These are phyloP conservation scores for Dothideomycetes sp. DNA, from an alignment of 2,329 filamentous ascomycete genomes.

Conservation along the genomic window DNA sequence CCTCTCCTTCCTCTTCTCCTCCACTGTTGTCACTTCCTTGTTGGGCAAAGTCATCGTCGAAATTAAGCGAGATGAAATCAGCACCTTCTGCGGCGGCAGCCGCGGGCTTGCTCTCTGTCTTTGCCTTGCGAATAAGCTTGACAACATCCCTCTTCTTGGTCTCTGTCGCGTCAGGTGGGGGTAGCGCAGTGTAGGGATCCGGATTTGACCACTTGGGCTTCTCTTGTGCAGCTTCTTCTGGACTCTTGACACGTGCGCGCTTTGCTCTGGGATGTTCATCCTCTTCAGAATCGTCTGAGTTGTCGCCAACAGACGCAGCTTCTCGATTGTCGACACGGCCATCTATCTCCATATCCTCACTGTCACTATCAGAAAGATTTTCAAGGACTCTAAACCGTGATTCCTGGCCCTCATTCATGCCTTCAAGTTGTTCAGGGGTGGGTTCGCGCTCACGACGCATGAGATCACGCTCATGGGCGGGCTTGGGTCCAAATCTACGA, in stretches of 20 bases:
- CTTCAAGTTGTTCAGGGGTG: constrained; percentile 37
- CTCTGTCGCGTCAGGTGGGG: constrained; percentile 63
- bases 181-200: constrained; percentile 82
- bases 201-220: constrained; percentile 88
- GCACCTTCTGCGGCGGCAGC: constrained; percentile 38
- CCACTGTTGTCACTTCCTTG: constrained; percentile 22
- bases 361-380: constrained; percentile 32
- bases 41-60: constrained; percentile 43
- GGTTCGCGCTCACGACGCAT: constrained; percentile 31
- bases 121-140: constrained; percentile 82
- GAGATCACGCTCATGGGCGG: constrained; percentile 37
- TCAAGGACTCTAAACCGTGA: constrained; percentile 34
- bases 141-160: constrained; percentile 80
- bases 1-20: constrained; percentile 30
- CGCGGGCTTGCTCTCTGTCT: constrained; percentile 50
- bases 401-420: constrained; percentile 31
- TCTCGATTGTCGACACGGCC: constrained; percentile 14
- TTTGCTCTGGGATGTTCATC: constrained; percentile 22
- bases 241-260: constrained; percentile 21
- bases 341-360: constrained; percentile 24
- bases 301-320: background rate
- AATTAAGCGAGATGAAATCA: constrained; percentile 85
- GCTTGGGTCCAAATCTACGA: constrained; percentile 20
- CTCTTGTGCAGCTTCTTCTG: constrained; percentile 20
- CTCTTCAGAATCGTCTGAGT: constrained; percentile 17